phyloP scores from a whole-genome alignment of 208 protist genomes.

The Phytomonas francai region DNA sequence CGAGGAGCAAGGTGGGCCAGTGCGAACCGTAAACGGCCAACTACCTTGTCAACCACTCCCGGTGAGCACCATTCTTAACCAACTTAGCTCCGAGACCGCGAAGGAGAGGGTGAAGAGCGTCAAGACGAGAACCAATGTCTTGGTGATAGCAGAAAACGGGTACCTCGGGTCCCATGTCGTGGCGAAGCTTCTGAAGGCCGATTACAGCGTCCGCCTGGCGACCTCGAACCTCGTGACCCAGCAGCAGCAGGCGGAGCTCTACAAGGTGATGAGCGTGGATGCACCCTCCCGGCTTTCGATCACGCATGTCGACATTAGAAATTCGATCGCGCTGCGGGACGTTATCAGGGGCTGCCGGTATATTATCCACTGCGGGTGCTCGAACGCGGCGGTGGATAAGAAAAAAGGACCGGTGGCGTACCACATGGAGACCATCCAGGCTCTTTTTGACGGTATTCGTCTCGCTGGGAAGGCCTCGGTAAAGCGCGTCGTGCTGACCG shows the following conservation, averaged over 20 bases:
- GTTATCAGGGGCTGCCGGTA: slow-evolving; percentile 76
- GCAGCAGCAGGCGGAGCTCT: slow-evolving; percentile 69
- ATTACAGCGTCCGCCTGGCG: slow-evolving; percentile 81
- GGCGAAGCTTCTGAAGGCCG: slow-evolving; percentile 73
- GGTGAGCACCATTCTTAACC: slow-evolving; percentile 72
- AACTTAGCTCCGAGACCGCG: slow-evolving; percentile 72
- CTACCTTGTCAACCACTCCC: slow-evolving; percentile 19
- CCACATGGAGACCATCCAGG: slow-evolving; percentile 68
- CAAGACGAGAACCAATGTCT: slow-evolving; percentile 76
- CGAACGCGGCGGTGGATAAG: slow-evolving; percentile 19
- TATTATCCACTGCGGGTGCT: slow-evolving; percentile 84
- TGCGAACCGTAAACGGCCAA: background rate
- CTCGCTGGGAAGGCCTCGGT: slow-evolving; percentile 68
- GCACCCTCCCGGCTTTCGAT: slow-evolving; percentile 57
- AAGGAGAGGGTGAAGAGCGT: slow-evolving; percentile 54
- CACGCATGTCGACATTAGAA: slow-evolving; percentile 65
- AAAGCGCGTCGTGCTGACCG: slow-evolving; percentile 81
- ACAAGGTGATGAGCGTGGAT: slow-evolving; percentile 35
- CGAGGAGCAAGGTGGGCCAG: slow-evolving; percentile 27
- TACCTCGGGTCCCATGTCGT: slow-evolving; percentile 83
- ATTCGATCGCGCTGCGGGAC: slow-evolving; percentile 62
- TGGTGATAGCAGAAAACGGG: slow-evolving; percentile 81
- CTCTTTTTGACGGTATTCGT: slow-evolving; percentile 83
- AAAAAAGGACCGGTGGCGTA: slow-evolving; percentile 38
- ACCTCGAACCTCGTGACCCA: slow-evolving; percentile 37